phyloP scores from a whole-genome alignment of 768 basidiomycete species.

The Auriscalpium microsporum region DNA sequence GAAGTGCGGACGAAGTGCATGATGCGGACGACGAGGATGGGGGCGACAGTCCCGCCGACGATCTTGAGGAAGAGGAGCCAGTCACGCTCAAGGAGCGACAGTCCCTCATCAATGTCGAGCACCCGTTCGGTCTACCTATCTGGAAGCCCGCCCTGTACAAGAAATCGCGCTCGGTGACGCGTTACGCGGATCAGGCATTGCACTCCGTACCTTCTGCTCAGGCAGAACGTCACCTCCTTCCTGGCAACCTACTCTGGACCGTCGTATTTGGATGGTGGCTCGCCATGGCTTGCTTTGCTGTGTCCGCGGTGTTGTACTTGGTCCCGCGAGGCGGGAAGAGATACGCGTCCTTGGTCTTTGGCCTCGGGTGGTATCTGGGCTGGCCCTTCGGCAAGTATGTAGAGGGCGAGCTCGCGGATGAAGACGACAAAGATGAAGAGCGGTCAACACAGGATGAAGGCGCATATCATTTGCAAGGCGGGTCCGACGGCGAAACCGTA shows the following conservation, averaged over 20 bases:
- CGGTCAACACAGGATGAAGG: slow-evolving; percentile 30
- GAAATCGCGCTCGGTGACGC: slow-evolving; percentile 92
- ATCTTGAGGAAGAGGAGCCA: slow-evolving; percentile 57
- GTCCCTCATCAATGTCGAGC: slow-evolving; percentile 97
- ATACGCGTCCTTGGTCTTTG: slow-evolving; percentile 81
- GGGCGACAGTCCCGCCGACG: slow-evolving; percentile 24
- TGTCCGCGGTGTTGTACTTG: slow-evolving; percentile 61
- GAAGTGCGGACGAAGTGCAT: slow-evolving; percentile 27
- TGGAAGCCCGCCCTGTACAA: slow-evolving; percentile 99
- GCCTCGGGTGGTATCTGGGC: slow-evolving; percentile 90
- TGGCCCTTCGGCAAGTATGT: slow-evolving; percentile 99
- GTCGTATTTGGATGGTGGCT: slow-evolving; percentile 93
- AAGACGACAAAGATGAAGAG: slow-evolving; percentile 24
- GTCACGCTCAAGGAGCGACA: slow-evolving; percentile 93
- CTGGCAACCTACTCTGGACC: slow-evolving; percentile 92
- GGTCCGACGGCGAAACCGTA: slow-evolving; percentile 31
- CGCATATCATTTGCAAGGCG: slow-evolving; percentile 6
- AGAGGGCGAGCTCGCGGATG: slow-evolving; percentile 58
- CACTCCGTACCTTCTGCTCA: slow-evolving; percentile 90
- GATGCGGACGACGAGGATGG: slow-evolving; percentile 26
- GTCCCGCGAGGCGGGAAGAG: slow-evolving; percentile 75
- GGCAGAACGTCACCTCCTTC: slow-evolving; percentile 85
- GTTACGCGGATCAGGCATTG: slow-evolving; percentile 89
- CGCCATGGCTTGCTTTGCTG: slow-evolving; percentile 54
- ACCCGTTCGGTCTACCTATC: slow-evolving; percentile 97